phyloP scores from a whole-genome alignment of 2,329 filamentous ascomycete genomes.

The Xylariomycetidae sp. region DNA sequence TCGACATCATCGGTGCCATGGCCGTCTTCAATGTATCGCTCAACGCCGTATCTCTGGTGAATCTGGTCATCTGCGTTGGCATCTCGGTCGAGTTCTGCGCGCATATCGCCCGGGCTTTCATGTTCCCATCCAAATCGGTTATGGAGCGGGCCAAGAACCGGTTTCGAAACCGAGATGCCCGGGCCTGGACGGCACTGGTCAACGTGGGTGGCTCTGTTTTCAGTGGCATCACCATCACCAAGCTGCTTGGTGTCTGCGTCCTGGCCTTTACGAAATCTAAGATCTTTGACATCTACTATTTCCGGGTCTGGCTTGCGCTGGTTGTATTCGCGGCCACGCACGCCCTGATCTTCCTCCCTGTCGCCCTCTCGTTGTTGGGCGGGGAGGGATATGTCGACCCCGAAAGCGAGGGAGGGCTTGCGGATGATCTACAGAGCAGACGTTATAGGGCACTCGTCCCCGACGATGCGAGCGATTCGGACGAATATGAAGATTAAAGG shows the following conservation, averaged over 20 bases:
- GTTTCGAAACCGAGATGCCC: constrained; percentile 75
- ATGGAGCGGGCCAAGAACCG: constrained; percentile 74
- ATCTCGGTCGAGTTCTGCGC: constrained; percentile 97
- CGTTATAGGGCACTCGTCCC: constrained; percentile 72
- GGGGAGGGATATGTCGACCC: constrained; percentile 85
- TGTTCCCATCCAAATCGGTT: constrained; percentile 78
- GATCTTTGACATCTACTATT: constrained; percentile 99
- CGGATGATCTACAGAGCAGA: constrained; percentile 78
- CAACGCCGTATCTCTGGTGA: constrained; percentile 92
- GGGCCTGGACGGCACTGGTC: constrained; percentile 87
- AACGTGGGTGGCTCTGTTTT: constrained; percentile 95
- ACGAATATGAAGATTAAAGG: constrained; percentile 49
- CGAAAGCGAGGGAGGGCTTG: constrained; percentile 79
- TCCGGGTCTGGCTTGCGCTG: constrained; percentile 89
- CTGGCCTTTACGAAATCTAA: constrained; percentile 93
- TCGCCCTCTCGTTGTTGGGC: constrained; percentile 78
- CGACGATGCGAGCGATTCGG: constrained; percentile 69
- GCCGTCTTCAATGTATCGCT: constrained; percentile 80
- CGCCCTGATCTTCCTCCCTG: constrained; percentile 85
- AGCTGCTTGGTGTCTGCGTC: constrained; percentile 85
- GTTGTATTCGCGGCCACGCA: constrained; percentile 86
- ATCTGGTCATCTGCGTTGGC: constrained; percentile 93
- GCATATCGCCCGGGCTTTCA: constrained; percentile 92
- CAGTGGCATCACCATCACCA: constrained; percentile 92
- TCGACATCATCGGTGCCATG: constrained; percentile 95